Conservation (phyloP, 2,329 filamentous ascomycete species). For the Colletotrichum lindemuthianum region DNA sequence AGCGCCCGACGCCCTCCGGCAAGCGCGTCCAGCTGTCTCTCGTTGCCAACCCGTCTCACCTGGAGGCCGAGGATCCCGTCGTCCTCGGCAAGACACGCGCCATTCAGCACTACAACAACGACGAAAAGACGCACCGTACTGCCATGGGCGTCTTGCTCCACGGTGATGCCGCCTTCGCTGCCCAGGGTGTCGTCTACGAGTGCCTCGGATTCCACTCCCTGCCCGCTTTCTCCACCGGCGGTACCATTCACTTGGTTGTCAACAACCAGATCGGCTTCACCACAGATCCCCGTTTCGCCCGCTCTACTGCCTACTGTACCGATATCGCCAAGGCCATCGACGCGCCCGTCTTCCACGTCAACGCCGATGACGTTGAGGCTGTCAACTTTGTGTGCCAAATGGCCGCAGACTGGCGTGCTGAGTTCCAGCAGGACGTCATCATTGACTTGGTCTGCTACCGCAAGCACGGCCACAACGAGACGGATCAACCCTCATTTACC, state of each 20-base stretch:
- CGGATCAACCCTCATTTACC: constrained; percentile 99
- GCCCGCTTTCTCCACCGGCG: constrained; percentile 95
- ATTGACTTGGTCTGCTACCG: constrained; percentile 99
- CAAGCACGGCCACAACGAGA: constrained; percentile 99
- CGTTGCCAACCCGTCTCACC: constrained; percentile 96
- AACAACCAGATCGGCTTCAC: constrained; percentile 99
- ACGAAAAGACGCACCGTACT: constrained; percentile 86
- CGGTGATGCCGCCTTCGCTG: constrained; percentile 96
- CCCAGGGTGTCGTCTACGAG: constrained; percentile 97
- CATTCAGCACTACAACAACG: constrained; percentile 98
- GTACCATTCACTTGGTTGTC: constrained; percentile 95
- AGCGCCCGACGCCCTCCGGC: constrained; percentile 95
- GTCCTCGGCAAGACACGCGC: constrained; percentile 97
- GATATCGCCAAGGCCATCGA: constrained; percentile 99
- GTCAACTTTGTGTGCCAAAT: constrained; percentile 98
- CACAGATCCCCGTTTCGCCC: constrained; percentile 95
- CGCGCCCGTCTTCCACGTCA: constrained; percentile 98
- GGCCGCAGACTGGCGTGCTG: constrained; percentile 95
- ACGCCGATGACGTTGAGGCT: constrained; percentile 97
- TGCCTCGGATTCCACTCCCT: constrained; percentile 97
- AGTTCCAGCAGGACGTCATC: constrained; percentile 98
- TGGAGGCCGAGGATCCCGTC: constrained; percentile 97
- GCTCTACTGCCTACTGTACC: constrained; percentile 98
- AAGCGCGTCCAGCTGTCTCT: constrained; percentile 99
- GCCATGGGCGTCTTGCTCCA: constrained; percentile 97